phyloP scores from a whole-genome alignment of 169 alveolate species.

The Theileria luwenshuni region DNA sequence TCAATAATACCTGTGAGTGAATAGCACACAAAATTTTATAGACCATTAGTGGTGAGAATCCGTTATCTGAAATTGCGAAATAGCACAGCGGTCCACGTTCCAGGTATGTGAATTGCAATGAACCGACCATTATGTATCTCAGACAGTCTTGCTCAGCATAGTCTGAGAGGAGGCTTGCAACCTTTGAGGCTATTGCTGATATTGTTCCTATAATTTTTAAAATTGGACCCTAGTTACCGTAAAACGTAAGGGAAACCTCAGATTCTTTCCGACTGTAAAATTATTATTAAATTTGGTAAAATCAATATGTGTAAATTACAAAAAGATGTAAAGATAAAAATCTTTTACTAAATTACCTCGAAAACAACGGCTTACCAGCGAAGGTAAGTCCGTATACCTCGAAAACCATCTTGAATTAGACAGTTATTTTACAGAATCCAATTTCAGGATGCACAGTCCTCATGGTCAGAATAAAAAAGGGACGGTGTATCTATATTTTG shows the following conservation, averaged over 20 bases:
- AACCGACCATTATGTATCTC: slow-evolving; percentile 62
- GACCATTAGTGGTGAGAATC: slow-evolving; percentile 54
- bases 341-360: slow-evolving; percentile 31
- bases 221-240: slow-evolving; percentile 28
- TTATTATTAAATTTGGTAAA: background rate
- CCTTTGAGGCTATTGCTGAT: slow-evolving; percentile 67
- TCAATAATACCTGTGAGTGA: slow-evolving; percentile 53
- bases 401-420: slow-evolving; percentile 21
- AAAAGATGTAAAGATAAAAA: background rate
- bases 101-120: slow-evolving; percentile 48
- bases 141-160: slow-evolving; percentile 58
- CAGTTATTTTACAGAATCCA: slow-evolving; percentile 19
- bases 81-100: slow-evolving; percentile 70
- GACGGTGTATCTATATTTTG: background rate
- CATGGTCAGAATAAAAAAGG: background rate
- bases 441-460: background rate
- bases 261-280: slow-evolving; percentile 50
- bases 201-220: slow-evolving; percentile 34
- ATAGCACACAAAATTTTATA: slow-evolving; percentile 52
- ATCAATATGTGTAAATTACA: background rate
- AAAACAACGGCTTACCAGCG: slow-evolving; percentile 69
- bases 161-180: slow-evolving; percentile 54
- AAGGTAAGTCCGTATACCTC: slow-evolving; percentile 67
- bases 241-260: slow-evolving; percentile 60
- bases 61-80: slow-evolving; percentile 57